phyloP scores from a whole-genome alignment of 805 yeast species.

The Monosporozyma siamensis region DNA sequence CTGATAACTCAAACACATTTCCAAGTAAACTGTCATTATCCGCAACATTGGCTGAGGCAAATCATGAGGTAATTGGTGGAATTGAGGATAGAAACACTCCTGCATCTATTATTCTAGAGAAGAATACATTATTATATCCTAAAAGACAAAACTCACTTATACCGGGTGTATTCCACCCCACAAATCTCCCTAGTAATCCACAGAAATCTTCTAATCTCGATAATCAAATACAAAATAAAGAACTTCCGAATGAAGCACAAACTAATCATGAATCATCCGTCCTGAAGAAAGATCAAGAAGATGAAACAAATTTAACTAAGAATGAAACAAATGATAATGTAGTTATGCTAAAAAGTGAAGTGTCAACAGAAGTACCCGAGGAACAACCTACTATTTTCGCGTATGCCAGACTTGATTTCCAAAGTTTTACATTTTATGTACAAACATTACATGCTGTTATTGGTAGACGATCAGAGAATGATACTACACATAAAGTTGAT shows the following conservation, averaged over 20 bases:
- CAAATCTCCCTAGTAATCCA: constrained; percentile 8
- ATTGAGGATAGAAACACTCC: constrained; percentile 13
- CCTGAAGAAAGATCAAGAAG: too few relatives aligned
- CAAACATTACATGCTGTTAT: constrained; percentile 90
- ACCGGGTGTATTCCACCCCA: constrained; percentile 23
- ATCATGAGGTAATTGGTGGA: not conserved
- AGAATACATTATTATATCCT: constrained; percentile 10
- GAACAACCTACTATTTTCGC: constrained; percentile 37
- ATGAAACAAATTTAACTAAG: not conserved
- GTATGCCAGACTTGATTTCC: constrained; percentile 77
- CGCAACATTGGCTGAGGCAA: not conserved
- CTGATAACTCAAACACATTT: not conserved
- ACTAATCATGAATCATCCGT: too few relatives aligned
- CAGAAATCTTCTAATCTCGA: not conserved
- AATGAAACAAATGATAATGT: not conserved
- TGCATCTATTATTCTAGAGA: constrained; percentile 19
- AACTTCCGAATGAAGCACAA: not conserved
- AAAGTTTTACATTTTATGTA: constrained; percentile 85
- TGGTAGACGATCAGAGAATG: constrained; percentile 80
- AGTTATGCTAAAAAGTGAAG: not conserved
- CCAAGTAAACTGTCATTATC: not conserved
- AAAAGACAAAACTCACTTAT: constrained; percentile 23
- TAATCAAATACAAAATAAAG: not conserved
- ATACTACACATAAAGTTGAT: constrained; percentile 65
- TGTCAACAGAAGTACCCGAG: constrained; percentile 9